A percentile compares a stretch with the other conserved stretches of the same genome.
Evolutionary conservation across 768 basidiomycete species (phyloP).

Genomic region (Pleurotus sapidus): DNA sequence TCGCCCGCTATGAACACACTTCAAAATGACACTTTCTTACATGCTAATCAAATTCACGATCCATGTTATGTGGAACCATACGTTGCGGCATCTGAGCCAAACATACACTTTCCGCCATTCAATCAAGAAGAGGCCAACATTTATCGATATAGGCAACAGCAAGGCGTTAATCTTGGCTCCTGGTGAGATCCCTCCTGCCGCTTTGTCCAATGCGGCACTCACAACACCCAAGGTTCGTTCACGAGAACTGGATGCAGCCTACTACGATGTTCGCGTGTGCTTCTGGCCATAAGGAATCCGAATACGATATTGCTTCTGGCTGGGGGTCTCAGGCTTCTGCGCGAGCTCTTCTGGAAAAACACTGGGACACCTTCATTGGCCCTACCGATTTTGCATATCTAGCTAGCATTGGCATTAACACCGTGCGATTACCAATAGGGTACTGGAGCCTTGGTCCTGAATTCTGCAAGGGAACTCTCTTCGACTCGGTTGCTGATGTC

Average conservation of each 20-base stretch:
- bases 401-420: slow-evolving; percentile 65
- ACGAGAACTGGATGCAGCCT: slow-evolving; percentile 75
- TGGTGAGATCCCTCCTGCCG: slow-evolving; percentile 34
- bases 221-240: slow-evolving; percentile 53
- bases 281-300: slow-evolving; percentile 44
- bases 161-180: slow-evolving; percentile 63
- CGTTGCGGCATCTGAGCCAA: slow-evolving; percentile 20
- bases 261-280: slow-evolving; percentile 57
- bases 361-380: slow-evolving; percentile 77
- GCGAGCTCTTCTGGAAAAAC: slow-evolving; percentile 55
- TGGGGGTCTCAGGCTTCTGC: slow-evolving; percentile 46
- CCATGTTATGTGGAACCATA: slow-evolving; percentile 29
- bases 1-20: background rate
- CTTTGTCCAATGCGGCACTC: background rate
- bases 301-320: slow-evolving; percentile 66
- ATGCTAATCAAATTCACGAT: slow-evolving; percentile 4
- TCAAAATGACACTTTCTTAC: background rate
- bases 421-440: slow-evolving; percentile 61
- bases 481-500: slow-evolving; percentile 46
- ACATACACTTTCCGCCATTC: slow-evolving; percentile 43
- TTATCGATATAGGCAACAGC: slow-evolving; percentile 62
- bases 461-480: slow-evolving; percentile 64
- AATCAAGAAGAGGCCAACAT: slow-evolving; percentile 46
- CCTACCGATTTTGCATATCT: slow-evolving; percentile 66
- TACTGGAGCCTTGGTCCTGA: slow-evolving; percentile 58